Evolutionary conservation across 371 early-diverging fungal species (phyloP), one percentile per base, ranked within the genome.

Genomic region (Mucor mucedo): DNA sequence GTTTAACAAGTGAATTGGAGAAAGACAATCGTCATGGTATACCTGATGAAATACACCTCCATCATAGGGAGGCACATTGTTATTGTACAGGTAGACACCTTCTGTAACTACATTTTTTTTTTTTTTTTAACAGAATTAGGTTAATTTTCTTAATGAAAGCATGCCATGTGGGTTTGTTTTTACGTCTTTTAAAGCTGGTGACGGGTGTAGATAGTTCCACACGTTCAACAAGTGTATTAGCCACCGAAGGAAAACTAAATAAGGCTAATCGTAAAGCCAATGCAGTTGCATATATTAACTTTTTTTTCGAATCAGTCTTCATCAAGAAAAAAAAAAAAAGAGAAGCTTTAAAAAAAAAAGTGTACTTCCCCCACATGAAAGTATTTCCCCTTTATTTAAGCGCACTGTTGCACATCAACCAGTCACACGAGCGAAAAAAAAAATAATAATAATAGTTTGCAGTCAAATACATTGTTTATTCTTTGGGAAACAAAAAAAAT

Each of bases 1-100:
- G 21, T 21, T 21, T 21, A 21, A 21, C 21, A 21, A 21, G 21
- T 21, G 21, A 21, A 21, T 21, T 21, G 21, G 21, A 35, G 35
- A 35, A 8, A 35, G 35, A 35, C 4, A 35, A 35, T 4, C 4
- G 35, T 8, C 4, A 35, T 21, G 21, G 0, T 21, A 9, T 71
- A 93, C 94, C 78, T 95, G 96, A 73, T 95, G 94, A 66, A 88
- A 93, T 13, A 91, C 78, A 39, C 91, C 93, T 14, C 95, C 95
- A 70, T 94, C 93, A 73, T 94, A 97, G 9, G 95, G 95, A 32
- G 93, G 85, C 0, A 96, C 83, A 42, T 85, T 88, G 62, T 87
- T 83, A 16, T 83, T 69, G 60, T 86, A 92, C 40, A 96, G 79
- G 72, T 83, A 91, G n/a, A 95, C 78, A 35, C 96, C 96, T 79